These are phyloP conservation scores for Aspergillaceae sp. DNA, from an alignment of 2,329 filamentous ascomycete genomes.

Conservation along the genomic window DNA sequence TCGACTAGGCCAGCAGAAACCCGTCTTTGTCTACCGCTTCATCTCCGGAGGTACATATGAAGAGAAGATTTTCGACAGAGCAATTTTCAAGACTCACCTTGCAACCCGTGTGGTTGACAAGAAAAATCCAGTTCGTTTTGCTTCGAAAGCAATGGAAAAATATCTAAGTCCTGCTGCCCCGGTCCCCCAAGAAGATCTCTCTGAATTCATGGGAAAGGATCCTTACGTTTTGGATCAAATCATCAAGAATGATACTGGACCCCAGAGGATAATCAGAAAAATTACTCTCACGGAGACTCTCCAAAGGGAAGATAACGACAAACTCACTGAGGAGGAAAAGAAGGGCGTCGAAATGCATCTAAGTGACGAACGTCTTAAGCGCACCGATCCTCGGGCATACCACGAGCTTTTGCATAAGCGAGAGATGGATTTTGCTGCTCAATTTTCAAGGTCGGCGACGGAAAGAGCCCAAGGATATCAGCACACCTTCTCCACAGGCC, in stretches of 20 bases:
- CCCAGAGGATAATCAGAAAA: slow-evolving; percentile 20
- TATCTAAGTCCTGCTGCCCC: slow-evolving; percentile 53
- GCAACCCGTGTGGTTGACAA: slow-evolving; percentile 74
- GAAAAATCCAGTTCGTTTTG: slow-evolving; percentile 63
- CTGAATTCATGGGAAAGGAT: slow-evolving; percentile 51
- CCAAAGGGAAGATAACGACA: slow-evolving; percentile 58
- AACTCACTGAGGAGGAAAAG: slow-evolving; percentile 54
- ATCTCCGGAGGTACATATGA: slow-evolving; percentile 73
- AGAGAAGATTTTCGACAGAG: slow-evolving; percentile 60
- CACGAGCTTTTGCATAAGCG: slow-evolving; percentile 13
- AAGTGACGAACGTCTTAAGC: slow-evolving; percentile 31
- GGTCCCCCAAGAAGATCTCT: slow-evolving; percentile 45
- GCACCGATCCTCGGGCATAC: slow-evolving; percentile 29
- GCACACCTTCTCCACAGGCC: neutral
- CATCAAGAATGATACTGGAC: slow-evolving; percentile 14
- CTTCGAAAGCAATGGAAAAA: slow-evolving; percentile 45
- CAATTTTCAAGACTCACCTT: slow-evolving; percentile 75
- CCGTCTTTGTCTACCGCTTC: slow-evolving; percentile 78
- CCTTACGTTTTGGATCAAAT: slow-evolving; percentile 51
- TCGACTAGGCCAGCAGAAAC: slow-evolving; percentile 71
- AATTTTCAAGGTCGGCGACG: no score
- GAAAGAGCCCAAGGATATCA: no score
- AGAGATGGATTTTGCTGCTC: neutral
- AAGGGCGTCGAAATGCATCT: slow-evolving; percentile 44
- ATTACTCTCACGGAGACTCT: slow-evolving; percentile 66